phyloP scores from a whole-genome alignment of 306 rosid genomes.

The Cicer judaicum region DNA sequence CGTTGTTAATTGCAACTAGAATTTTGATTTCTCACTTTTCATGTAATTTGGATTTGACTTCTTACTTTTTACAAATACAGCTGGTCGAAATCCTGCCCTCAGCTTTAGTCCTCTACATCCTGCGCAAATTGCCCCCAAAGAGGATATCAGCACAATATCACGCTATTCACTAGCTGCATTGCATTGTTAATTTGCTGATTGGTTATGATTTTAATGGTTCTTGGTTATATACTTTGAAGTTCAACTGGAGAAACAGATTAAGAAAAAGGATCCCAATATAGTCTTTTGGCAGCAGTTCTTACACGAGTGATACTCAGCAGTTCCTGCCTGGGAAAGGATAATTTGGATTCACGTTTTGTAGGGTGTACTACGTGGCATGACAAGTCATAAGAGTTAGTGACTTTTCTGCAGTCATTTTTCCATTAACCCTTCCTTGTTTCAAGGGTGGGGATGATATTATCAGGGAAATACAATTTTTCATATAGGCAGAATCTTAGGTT shows the following conservation, averaged over 20 bases:
- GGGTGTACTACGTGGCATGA: constrained; percentile 36
- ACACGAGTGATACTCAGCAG: constrained; percentile 42
- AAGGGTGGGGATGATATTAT: not conserved
- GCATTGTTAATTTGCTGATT: constrained; percentile 43
- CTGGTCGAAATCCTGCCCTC: constrained; percentile 95
- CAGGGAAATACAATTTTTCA: constrained; percentile 21
- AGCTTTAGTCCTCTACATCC: constrained; percentile 85
- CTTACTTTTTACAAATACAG: constrained; percentile 52
- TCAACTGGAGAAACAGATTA: constrained; percentile 42
- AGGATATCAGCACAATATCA: constrained; percentile 93
- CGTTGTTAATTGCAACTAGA: not conserved
- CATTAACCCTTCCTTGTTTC: not conserved
- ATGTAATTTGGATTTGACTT: constrained; percentile 37
- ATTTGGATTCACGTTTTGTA: constrained; percentile 45
- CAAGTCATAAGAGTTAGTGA: constrained; percentile 40
- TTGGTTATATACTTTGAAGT: constrained; percentile 44
- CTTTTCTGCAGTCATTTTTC: constrained; percentile 37
- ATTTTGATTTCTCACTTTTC: constrained; percentile 21
- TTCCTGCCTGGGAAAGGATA: constrained; percentile 46
- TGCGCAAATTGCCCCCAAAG: constrained; percentile 93
- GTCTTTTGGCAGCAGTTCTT: constrained; percentile 39
- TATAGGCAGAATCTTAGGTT: constrained; percentile 37
- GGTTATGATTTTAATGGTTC: constrained; percentile 34
- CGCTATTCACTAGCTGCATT: constrained; percentile 61
- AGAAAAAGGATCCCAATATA: constrained; percentile 44